Conservation (phyloP, 306 rosid species). For the Hippophae gyantsensis region DNA sequence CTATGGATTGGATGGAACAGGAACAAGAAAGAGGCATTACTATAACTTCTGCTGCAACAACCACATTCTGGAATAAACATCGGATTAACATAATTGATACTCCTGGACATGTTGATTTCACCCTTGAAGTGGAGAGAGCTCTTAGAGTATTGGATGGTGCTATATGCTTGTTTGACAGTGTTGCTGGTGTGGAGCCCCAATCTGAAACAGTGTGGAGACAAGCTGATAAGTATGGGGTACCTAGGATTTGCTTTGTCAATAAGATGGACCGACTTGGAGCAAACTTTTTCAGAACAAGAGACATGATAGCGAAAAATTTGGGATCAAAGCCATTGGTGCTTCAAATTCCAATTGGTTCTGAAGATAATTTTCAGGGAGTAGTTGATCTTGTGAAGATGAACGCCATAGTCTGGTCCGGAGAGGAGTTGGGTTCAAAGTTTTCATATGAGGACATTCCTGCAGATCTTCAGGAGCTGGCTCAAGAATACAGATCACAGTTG, state of each 20-base stretch:
- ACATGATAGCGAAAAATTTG: slow-evolving; percentile 83
- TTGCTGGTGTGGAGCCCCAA: slow-evolving; percentile 97
- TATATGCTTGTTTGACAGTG: slow-evolving; percentile 92
- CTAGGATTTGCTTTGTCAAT: slow-evolving; percentile 88
- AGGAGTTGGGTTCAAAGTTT: slow-evolving; percentile 92
- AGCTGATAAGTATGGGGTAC: slow-evolving; percentile 92
- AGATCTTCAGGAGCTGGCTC: slow-evolving; percentile 64
- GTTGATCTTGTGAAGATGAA: slow-evolving; percentile 87
- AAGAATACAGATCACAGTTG: slow-evolving; percentile 59
- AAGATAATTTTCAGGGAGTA: slow-evolving; percentile 77
- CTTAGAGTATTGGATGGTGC: slow-evolving; percentile 97
- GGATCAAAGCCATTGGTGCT: slow-evolving; percentile 92
- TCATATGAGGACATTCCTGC: slow-evolving; percentile 57
- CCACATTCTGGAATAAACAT: slow-evolving; percentile 91
- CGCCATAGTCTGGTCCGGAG: slow-evolving; percentile 91
- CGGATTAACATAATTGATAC: slow-evolving; percentile 92
- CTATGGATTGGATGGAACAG: slow-evolving; percentile 99
- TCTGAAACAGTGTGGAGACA: slow-evolving; percentile 99
- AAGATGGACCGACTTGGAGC: slow-evolving; percentile 99
- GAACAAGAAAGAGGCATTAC: slow-evolving; percentile 99
- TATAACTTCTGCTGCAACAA: slow-evolving; percentile 96
- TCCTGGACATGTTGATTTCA: slow-evolving; percentile 95
- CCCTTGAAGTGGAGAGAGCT: slow-evolving; percentile 94
- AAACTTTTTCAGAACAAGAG: slow-evolving; percentile 82
- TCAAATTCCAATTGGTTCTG: slow-evolving; percentile 82